Evolutionary conservation across 1,284 basidiomycete genomes (phyloP), one percentile per base, ranked within the genome.

Genomic region (Rhodotorula sp.): DNA sequence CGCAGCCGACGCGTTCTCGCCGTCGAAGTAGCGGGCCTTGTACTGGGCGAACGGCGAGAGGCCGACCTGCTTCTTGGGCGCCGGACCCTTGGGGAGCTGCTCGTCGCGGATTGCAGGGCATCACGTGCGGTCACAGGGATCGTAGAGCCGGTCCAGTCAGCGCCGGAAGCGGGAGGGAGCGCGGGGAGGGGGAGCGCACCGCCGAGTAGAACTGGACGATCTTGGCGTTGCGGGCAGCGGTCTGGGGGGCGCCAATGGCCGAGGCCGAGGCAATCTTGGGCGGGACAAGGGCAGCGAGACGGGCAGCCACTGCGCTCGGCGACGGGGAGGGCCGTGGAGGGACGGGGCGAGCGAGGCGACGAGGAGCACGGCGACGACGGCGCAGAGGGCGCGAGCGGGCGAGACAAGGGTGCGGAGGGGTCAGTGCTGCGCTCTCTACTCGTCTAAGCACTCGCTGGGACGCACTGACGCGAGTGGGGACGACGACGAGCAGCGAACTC

Each of bases 171-270:
- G 27, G 4, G 25, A 17, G 27, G 53, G 27, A 27, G 13, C 10
- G 27, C 17, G 8, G 53, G 50, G 52, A n/a, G 23, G 25, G 53
- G 25, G 7, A 10, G 48, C 48, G 50, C 41, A 79, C 79, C 61
- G 78, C 78, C 50, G 77, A 79, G 75, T 80, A 80, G 72, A 80
- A 80, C 58, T 78, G 78, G 67, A 80, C 77, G 62, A 80, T 78
- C 61, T 70, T 64, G 58, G 73, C 69, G 79, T 80, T 80, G 54
- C 79, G 73, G 27, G 77, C 73, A 21, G 79, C 78, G 19, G 77
- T 72, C n/a, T 63, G 70, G 54, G 77, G 68, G 4, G 74, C 75
- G 12, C 73, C 76, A 48, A 78, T 72, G 19, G 78, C 78, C 61
- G 77, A 76, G 42, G 77, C 74, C 25, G 78, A 79, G 34, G 78